Evolutionary conservation across 1,284 basidiomycete species (phyloP).

Genomic region (Sutorius eximius): DNA sequence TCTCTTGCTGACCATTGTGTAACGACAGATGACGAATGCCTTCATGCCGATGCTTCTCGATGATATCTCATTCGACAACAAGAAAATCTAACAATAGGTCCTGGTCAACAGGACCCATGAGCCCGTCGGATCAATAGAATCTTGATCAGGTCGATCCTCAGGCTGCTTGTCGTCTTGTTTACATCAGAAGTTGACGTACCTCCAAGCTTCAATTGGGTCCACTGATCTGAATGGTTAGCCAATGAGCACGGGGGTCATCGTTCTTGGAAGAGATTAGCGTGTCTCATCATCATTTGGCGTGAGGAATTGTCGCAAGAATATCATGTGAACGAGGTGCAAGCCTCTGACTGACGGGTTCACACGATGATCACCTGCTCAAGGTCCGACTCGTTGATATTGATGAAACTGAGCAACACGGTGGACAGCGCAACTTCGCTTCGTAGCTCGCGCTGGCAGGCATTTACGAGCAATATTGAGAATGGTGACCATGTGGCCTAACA

Average conservation of each 20-base stretch:
- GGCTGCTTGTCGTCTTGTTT: not conserved
- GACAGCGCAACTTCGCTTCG: too few relatives aligned
- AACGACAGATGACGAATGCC: not conserved
- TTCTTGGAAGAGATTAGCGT: not conserved
- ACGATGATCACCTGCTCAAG: not conserved
- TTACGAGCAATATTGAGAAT: too few relatives aligned
- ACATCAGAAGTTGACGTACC: too few relatives aligned
- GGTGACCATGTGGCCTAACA: too few relatives aligned
- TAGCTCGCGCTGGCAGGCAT: too few relatives aligned
- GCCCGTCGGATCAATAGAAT: too few relatives aligned
- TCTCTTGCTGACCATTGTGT: not conserved
- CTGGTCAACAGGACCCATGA: not conserved
- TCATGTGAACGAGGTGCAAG: not conserved
- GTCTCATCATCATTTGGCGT: not conserved
- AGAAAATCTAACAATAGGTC: not conserved
- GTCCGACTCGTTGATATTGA: not conserved
- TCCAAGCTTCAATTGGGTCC: too few relatives aligned
- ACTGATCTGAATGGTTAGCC: too few relatives aligned
- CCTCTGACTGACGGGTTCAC: not conserved
- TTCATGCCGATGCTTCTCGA: not conserved
- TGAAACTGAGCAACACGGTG: not conserved
- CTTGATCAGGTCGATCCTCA: too few relatives aligned
- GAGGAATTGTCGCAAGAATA: not conserved
- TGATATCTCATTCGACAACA: not conserved
- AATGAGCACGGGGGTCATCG: not conserved